These are phyloP conservation scores for Coemansia sp. DNA, from an alignment of 192 early-diverging fungal genomes.

Conservation along the genomic window DNA sequence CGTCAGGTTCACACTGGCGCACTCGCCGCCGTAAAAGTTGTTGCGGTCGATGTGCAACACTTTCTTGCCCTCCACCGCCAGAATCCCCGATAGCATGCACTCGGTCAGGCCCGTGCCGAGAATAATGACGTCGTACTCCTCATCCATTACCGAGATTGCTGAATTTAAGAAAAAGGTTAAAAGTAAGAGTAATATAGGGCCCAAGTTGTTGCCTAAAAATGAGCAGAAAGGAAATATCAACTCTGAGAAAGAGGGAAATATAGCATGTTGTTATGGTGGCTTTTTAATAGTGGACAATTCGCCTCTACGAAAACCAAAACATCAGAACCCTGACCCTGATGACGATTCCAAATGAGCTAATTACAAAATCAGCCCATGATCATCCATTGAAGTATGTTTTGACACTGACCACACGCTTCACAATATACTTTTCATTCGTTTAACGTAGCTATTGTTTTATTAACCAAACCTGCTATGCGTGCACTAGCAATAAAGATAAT, in stretches of 20 bases:
- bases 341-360: no score
- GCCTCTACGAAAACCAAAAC: conserved; percentile 3
- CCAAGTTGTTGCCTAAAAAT: no score
- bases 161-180: conserved; percentile 2
- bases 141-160: conserved; percentile 61
- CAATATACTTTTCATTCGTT: no score
- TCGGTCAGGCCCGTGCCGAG: conserved; percentile 88
- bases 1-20: conserved; percentile 92
- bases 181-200: not conserved
- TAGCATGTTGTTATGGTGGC: not conserved
- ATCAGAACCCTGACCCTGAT: not conserved
- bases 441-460: not conserved
- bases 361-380: no score
- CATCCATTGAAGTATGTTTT: no score
- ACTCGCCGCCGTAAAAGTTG: conserved; percentile 98
- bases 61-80: conserved; percentile 89
- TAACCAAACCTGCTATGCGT: no score
- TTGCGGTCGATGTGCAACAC: conserved; percentile 92
- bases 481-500: no score
- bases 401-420: no score
- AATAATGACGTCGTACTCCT: conserved; percentile 86
- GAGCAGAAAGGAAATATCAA: not conserved
- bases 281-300: not conserved
- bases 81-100: conserved; percentile 83
- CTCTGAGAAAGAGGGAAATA: not conserved